Base-by-base conservation (phyloP, 768 basidiomycete genomes). In the Panellus pusillus region DNA sequence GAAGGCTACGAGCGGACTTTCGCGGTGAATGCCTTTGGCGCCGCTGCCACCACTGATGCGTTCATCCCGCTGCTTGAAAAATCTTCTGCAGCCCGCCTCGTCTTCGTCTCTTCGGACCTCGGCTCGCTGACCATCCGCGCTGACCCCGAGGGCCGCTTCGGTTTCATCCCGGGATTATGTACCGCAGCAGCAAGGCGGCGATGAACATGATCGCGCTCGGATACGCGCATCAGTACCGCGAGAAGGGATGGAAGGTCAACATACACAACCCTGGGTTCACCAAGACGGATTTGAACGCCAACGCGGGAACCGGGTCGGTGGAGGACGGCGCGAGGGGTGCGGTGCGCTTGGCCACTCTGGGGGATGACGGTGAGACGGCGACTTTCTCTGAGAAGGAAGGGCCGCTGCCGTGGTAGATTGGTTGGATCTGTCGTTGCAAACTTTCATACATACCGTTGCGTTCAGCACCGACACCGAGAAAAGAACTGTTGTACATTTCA, bases 111-210 rank as follows among this genome's bases (percentile, higher is more conserved):
- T 15, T 47, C 50, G 1, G 45, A 49, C 39, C 38, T 52, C 4
- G 55, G 44, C 41, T 52, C 45, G 39, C 38, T 52, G 7, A 19
- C 43, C 8, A 27, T 46, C n/a, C 48, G 44, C 15, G 48, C 48
- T 3, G 54, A 50, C 24, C 54, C 54, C 13, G 24, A 55, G 18
- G 43, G 48, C 15, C 15, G 36, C n/a, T 17, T 40, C 36, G 28
- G 35, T 20, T n/a, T 27, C 29, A 41, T 46, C 15, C 12, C 6
- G 37, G n/a, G 15, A 17, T 38, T 5, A 20, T 37, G 29, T 55
- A 55, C 27, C 54, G 47, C 27, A n/a, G 9, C n/a, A 55, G 54
- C 48, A 55, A 55, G 37, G 47, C 47, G 8, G 54, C 54, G 36
- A 24, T 55, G 42, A 55, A 55, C 32, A 55, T 55, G 47, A 47